Evolutionary conservation across 306 rosid species (phyloP).

Genomic region (Prunus dulcis): DNA sequence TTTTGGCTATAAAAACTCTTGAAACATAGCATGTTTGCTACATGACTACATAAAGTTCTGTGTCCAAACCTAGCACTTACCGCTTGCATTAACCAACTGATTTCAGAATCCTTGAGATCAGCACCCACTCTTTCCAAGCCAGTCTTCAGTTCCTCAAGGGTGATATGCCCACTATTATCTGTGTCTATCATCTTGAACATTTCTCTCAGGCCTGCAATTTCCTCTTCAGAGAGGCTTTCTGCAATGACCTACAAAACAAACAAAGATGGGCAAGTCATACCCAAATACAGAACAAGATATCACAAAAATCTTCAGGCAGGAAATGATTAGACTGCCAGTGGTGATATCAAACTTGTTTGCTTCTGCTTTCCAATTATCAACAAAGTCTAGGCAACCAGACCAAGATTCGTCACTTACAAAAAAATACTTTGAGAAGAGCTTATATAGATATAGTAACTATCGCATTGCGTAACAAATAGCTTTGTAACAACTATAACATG

Average conservation of each 20-base stretch:
- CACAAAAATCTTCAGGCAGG: not conserved
- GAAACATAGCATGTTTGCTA: not conserved
- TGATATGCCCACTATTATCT: conserved; percentile 86
- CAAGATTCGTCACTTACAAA: not conserved
- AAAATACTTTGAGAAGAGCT: not conserved
- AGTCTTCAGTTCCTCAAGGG: conserved; percentile 82
- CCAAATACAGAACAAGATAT: conserved; percentile 2
- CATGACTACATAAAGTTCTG: conserved; percentile 11
- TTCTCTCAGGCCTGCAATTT: conserved; percentile 87
- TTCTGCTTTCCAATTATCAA: not conserved
- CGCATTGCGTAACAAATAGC: not conserved
- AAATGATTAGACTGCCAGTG: not conserved
- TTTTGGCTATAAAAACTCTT: not conserved
- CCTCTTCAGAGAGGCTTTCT: conserved; percentile 87
- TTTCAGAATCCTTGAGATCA: conserved; percentile 71
- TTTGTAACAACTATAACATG: not conserved
- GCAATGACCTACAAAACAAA: conserved; percentile 70
- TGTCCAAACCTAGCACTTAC: conserved; percentile 42
- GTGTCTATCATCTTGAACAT: conserved; percentile 93
- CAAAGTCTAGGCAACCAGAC: not conserved
- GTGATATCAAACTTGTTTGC: not conserved
- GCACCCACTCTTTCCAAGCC: conserved; percentile 88
- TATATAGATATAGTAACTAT: not conserved
- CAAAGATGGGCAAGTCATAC: conserved; percentile 26
- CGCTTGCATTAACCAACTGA: conserved; percentile 78